Evolutionary conservation across 352 stramenopile species (phyloP).

Genomic region (Elongisporangium anandrum): DNA sequence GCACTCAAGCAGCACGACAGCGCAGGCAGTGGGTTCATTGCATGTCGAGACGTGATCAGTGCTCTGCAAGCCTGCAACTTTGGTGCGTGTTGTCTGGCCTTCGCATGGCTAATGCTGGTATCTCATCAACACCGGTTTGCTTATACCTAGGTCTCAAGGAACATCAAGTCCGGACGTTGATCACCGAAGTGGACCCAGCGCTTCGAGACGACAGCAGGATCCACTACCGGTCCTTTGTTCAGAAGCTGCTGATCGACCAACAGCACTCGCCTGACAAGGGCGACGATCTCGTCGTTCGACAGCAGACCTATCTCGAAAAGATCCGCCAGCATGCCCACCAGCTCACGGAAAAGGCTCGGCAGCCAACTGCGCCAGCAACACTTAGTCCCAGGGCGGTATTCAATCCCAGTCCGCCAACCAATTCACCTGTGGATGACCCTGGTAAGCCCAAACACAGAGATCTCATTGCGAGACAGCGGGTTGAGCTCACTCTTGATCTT

Average conservation of each 20-base stretch:
- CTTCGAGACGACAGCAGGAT: constrained; percentile 19
- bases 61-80: constrained; percentile 33
- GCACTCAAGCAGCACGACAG: constrained; percentile 37
- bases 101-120: not conserved
- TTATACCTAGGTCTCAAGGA: constrained; percentile 23
- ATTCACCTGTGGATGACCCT: not conserved
- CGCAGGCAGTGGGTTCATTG: constrained; percentile 27
- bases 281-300: constrained; percentile 36
- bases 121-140: not conserved
- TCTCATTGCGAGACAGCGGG: not conserved
- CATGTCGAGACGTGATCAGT: constrained; percentile 20
- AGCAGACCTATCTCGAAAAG: constrained; percentile 44
- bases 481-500: constrained; percentile 1
- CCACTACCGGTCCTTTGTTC: constrained; percentile 41
- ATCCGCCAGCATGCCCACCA: constrained; percentile 33
- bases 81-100: constrained; percentile 7
- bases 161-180: constrained; percentile 18
- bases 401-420: not conserved
- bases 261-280: constrained; percentile 1
- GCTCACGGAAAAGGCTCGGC: constrained; percentile 18
- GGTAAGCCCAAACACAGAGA: not conserved
- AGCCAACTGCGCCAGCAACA: not conserved
- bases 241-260: constrained; percentile 15
- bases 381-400: not conserved
- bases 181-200: constrained; percentile 24